These are phyloP conservation scores for Solanum piurae DNA, from an alignment of 257 asterid genomes.

Conservation along the genomic window DNA sequence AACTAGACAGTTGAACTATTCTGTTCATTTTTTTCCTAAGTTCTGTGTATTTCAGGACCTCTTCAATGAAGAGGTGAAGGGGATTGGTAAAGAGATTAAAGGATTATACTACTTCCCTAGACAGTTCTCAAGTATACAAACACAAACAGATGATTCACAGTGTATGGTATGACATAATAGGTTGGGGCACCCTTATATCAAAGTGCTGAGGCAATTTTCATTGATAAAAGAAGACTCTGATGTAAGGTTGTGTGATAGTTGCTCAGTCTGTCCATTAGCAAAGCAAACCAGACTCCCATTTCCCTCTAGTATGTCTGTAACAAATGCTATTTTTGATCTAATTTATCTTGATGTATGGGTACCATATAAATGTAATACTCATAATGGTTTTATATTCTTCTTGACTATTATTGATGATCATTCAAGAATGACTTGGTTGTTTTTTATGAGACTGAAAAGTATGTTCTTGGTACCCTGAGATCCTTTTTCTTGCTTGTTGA, in stretches of 20 bases:
- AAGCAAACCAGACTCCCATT: background rate
- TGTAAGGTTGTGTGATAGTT: background rate
- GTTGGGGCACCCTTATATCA: too few species aligned
- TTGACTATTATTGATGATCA: background rate
- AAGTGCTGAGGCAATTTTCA: too few species aligned
- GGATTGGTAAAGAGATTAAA: background rate
- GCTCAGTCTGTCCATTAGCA: background rate
- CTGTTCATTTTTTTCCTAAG: too few species aligned
- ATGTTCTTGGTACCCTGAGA: too few species aligned
- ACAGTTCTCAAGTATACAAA: too few species aligned
- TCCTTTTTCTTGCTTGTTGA: background rate
- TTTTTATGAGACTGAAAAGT: too few species aligned
- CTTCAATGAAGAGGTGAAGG: background rate
- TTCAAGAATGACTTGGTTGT: background rate
- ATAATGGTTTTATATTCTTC: too few species aligned
- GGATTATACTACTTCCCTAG: background rate
- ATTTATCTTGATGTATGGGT: background rate
- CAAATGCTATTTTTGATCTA: background rate
- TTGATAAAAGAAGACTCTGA: too few species aligned
- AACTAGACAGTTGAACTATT: background rate
- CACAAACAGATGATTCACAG: too few species aligned
- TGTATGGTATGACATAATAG: too few species aligned
- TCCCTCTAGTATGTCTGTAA: background rate
- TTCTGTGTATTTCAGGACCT: background rate
- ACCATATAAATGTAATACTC: too few species aligned